Base-by-base conservation (phyloP, 768 basidiomycete species). In the Cyclocybe aegerita region DNA sequence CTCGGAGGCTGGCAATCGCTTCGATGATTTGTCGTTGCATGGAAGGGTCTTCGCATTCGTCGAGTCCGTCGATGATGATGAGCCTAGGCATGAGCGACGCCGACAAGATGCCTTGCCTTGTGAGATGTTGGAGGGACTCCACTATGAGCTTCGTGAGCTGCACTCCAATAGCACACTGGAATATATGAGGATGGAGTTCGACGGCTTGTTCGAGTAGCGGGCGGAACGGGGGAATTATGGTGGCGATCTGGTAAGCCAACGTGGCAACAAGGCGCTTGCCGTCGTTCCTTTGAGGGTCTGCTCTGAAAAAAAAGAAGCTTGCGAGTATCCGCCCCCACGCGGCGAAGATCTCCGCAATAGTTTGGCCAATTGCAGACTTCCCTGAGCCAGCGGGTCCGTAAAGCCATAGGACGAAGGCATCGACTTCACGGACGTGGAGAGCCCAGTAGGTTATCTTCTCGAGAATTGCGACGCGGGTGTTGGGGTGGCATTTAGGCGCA, bases 51-150 rank as follows among this genome's bases (percentile, higher is more conserved):
- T 43, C 12, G 39, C 51, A 52, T 29, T 53, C 55, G 39, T 57
- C 55, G 3, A 57, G 39, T 10, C 52, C 55, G 33, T 57, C 55
- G 9, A 53, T 43, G 12, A 57, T 36, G 41, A 57, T 40, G 36
- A 47, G 14, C 10, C 16, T 14, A 1, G 38, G 38, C 7, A 17
- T 7, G 7, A 8, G 7, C 7, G 38, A 17, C 2, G 23, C 23
- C 4, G 23, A 4, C 23, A 23, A 23, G 23, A 14, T 39, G 7
- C 14, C 14, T 14, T 14, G 17, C 14, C 17, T 17, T 7, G 17
- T 17, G 8, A 39, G 11, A 14, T 14, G 38, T 17, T 17, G 17
- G 10, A 39, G 38, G 17, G 38, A 10, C 11, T 39, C 14, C 14
- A 39, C 38, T 39, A 39, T 39, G 7, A 39, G 11, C 7, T 14